Evolutionary conservation across 208 protist genomes (phyloP).

Genomic region (Tritrichomonas foetus): DNA sequence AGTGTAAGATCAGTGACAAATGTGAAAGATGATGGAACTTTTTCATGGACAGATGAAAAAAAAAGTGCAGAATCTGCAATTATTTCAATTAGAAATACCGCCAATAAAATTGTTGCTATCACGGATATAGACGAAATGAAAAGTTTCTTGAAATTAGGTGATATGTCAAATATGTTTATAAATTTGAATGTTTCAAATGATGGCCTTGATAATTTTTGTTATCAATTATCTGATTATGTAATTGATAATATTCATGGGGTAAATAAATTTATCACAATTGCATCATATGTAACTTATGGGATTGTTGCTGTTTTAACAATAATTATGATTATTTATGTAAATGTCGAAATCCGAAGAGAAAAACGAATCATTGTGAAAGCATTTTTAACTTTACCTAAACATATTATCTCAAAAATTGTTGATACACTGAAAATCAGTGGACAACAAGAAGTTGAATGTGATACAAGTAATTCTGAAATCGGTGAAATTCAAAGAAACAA

Average conservation of each 20-base stretch:
- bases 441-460: neutral
- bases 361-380: neutral
- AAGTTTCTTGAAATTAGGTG: too few species aligned
- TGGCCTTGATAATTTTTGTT: too few species aligned
- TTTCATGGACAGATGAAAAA: neutral
- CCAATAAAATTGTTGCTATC: neutral
- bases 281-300: neutral
- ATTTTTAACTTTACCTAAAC: slow-evolving; percentile 1
- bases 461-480: neutral
- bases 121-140: neutral
- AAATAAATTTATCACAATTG: neutral
- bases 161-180: too few species aligned
- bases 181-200: too few species aligned
- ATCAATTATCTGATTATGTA: too few species aligned
- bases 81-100: neutral
- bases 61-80: neutral
- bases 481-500: neutral
- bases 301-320: neutral
- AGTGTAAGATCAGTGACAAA: too few species aligned
- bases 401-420: slow-evolving; percentile 32
- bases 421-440: neutral
- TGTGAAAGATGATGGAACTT: too few species aligned
- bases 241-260: neutral
- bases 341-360: neutral
- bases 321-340: neutral